Conservation (phyloP, 129 eudicot species). For the Pulicaria dysenterica region DNA sequence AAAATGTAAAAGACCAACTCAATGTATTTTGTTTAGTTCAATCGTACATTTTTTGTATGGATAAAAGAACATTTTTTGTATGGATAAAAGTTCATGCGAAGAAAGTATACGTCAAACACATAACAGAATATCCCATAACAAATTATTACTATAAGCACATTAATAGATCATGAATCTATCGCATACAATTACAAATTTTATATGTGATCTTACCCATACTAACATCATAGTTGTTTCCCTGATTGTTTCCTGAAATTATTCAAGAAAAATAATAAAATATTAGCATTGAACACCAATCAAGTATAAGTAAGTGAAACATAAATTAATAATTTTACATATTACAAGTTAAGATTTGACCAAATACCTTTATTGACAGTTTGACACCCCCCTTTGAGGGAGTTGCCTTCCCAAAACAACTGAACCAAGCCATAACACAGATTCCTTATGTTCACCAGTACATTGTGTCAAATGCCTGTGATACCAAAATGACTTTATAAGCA, state of each 20-base stretch:
- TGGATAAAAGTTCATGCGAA: neutral
- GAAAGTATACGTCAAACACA: neutral
- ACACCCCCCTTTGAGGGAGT: constrained; percentile 31
- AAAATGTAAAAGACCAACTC: no score
- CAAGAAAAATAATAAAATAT: constrained; percentile 6
- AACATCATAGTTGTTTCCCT: constrained; percentile 14
- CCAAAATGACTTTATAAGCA: constrained; percentile 18
- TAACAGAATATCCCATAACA: neutral
- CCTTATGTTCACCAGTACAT: constrained; percentile 27
- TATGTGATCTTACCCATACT: constrained; percentile 18
- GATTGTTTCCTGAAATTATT: constrained; percentile 22
- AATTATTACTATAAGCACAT: neutral
- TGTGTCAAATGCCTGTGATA: constrained; percentile 23
- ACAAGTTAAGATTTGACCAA: neutral
- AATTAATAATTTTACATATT: neutral
- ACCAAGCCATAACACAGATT: constrained; percentile 45
- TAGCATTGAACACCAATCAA: neutral
- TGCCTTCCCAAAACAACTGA: constrained; percentile 46
- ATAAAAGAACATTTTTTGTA: no score
- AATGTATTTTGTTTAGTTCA: no score
- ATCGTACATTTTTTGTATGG: no score
- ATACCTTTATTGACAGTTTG: constrained; percentile 65
- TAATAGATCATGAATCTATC: neutral
- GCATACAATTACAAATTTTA: neutral
- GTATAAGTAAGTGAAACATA: constrained; percentile 8